Evolutionary conservation across 129 eudicot species (phyloP), one percentile per base, ranked within the genome.

Genomic region (Chrysanthemum makinoi): DNA sequence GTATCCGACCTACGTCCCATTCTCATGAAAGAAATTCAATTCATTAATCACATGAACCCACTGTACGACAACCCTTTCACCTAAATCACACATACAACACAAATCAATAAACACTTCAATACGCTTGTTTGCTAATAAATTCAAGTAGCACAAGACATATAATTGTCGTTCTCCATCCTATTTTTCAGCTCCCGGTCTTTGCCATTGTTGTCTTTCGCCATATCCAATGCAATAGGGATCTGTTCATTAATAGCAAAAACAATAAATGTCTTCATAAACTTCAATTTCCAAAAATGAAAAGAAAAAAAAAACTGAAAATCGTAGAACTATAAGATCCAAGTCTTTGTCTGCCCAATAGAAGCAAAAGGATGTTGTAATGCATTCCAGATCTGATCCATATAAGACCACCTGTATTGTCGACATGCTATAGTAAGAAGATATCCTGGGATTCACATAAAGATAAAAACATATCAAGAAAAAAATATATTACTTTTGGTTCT

Each of bases 181-280:
- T 95, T 95, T 72, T 81, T 90, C 66, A 95, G 85, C 83, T 95
- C 99, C 72, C 85, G 82, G 24, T 90, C 99, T 74, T 95, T 90
- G 50, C 97, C 99, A 65, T 84, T 88, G 77, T 97, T 95, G 75
- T 95, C 99, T 82, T 95, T 95, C 15, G 99, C 99, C 99, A 95
- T 95, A 83, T 95, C 99, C 81, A 95, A 72, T 61, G 99, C 99
- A 55, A 95, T 95, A 57, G 99, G 99, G 51, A 95, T 95, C 99
- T 95, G 58, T 61, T 47, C 59, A 48, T 20, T 67, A 14, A 62
- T 54, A 17, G 67, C 43, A 64, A 24, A 53, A 74, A 22, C 5
- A 49, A 65, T 47, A 33, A 68, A 60, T 4, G 12, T 61, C 49
- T 73, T 11, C 35, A 68, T 47, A 33, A 58, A 28, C 28, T 69